Conservation (phyloP, 1,284 basidiomycete species). For the Malassezia caprae region DNA sequence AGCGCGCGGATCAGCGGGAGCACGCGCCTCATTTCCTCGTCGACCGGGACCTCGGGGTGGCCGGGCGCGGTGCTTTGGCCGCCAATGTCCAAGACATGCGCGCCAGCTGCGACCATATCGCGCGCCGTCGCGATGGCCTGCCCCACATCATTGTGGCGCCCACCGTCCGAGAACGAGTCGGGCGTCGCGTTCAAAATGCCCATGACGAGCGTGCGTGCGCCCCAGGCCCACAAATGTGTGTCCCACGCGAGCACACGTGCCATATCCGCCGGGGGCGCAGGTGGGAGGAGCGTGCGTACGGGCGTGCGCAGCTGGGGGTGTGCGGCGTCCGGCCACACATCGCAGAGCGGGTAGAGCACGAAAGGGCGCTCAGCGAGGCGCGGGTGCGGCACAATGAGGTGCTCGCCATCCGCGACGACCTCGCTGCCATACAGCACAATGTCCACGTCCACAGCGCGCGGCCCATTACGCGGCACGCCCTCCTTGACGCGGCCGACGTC, state of each 20-base stretch:
- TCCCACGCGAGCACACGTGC: slow-evolving; percentile 4
- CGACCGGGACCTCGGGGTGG: slow-evolving; percentile 34
- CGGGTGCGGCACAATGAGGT: slow-evolving; percentile 74
- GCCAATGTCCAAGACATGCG: slow-evolving; percentile 79
- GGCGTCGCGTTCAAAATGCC: slow-evolving; percentile 88
- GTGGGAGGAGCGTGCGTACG: slow-evolving; percentile 20
- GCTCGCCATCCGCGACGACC: slow-evolving; percentile 58
- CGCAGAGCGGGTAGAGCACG: slow-evolving; percentile 73
- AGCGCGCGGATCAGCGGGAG: slow-evolving; percentile 54
- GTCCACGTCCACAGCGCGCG: slow-evolving; percentile 82
- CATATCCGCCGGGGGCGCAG: slow-evolving; percentile 4
- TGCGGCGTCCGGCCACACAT: slow-evolving; percentile 51
- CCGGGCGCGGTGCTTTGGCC: slow-evolving; percentile 62
- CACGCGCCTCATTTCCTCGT: slow-evolving; percentile 61
- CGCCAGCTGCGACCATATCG: slow-evolving; percentile 45
- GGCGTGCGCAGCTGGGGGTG: slow-evolving; percentile 40
- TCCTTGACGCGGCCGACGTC: slow-evolving; percentile 71
- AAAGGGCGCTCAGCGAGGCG: slow-evolving; percentile 76
- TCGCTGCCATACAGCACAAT: slow-evolving; percentile 67
- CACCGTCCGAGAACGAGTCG: slow-evolving; percentile 92
- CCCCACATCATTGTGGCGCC: slow-evolving; percentile 51
- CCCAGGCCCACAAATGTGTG: slow-evolving; percentile 27
- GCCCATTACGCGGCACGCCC: slow-evolving; percentile 63
- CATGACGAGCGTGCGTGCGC: slow-evolving; percentile 64
- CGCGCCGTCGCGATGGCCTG: slow-evolving; percentile 28